phyloP scores from a whole-genome alignment of 495 filamentous ascomycete genomes.

The Antarctomyces pellizariae region DNA sequence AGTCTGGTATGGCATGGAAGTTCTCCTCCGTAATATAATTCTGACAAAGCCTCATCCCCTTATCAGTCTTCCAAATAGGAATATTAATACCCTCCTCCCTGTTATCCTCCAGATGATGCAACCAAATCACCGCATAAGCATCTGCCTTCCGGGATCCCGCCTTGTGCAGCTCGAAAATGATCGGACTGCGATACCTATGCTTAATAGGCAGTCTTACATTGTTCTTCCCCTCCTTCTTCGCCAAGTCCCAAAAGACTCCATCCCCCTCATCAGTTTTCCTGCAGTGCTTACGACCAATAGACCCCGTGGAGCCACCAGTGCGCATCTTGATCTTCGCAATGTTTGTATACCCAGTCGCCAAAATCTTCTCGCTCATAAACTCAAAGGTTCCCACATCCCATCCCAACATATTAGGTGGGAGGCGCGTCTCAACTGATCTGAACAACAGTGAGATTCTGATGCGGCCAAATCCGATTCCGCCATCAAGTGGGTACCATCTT shows the following conservation, averaged over 20 bases:
- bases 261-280: conserved; percentile 29
- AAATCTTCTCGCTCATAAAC: conserved; percentile 43
- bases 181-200: conserved; percentile 65
- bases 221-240: conserved; percentile 26
- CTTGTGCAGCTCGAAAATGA: conserved; percentile 67
- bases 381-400: conserved; percentile 92
- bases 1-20: conserved; percentile 35
- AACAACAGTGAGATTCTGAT: conserved; percentile 77
- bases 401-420: conserved; percentile 62
- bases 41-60: conserved; percentile 50
- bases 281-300: conserved; percentile 34
- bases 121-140: conserved; percentile 63
- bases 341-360: conserved; percentile 31
- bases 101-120: conserved; percentile 62
- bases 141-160: conserved; percentile 42
- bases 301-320: conserved; percentile 65
- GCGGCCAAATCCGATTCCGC: conserved; percentile 55
- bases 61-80: conserved; percentile 67
- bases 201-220: conserved; percentile 64
- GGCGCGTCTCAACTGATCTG: conserved; percentile 58
- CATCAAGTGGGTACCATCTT: conserved; percentile 34
- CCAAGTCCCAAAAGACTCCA: conserved; percentile 43
- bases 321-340: conserved; percentile 45
- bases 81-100: conserved; percentile 53
- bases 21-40: conserved; percentile 74